Conservation (phyloP, 148 eudicot genomes). For the Rhododendron williamsianum region DNA sequence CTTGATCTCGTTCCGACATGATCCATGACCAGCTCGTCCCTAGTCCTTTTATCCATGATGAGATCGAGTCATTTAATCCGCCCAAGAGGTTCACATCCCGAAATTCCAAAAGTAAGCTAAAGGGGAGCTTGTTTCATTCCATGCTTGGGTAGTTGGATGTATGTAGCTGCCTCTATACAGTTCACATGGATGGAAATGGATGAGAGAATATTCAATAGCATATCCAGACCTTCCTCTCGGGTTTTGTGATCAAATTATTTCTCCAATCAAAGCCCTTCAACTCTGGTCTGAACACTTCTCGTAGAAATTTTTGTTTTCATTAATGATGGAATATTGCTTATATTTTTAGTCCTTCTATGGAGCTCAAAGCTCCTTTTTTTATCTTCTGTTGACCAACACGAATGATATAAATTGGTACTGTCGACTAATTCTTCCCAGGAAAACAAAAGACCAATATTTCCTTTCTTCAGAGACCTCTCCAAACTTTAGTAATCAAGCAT, state of each 20-base stretch:
- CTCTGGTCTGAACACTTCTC: background rate
- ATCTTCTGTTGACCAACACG: background rate
- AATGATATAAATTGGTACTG: background rate
- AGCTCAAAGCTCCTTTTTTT: background rate
- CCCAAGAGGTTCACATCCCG: background rate
- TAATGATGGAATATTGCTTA: background rate
- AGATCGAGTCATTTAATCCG: background rate
- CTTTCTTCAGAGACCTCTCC: background rate
- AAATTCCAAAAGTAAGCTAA: background rate
- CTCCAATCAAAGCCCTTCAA: background rate
- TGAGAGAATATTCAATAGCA: background rate
- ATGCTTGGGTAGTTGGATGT: background rate
- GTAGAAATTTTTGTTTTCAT: background rate
- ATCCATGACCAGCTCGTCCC: background rate
- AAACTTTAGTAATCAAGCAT: background rate
- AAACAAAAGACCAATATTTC: background rate
- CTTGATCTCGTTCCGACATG: background rate
- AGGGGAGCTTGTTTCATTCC: background rate
- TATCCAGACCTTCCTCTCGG: background rate
- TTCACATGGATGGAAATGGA: background rate
- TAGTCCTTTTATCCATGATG: background rate
- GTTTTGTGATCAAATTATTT: background rate
- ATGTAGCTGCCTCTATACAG: background rate
- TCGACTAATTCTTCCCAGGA: background rate
- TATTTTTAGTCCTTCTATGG: background rate